phyloP scores from a whole-genome alignment of 345 rosid genomes.

The Corymbia maculata region DNA sequence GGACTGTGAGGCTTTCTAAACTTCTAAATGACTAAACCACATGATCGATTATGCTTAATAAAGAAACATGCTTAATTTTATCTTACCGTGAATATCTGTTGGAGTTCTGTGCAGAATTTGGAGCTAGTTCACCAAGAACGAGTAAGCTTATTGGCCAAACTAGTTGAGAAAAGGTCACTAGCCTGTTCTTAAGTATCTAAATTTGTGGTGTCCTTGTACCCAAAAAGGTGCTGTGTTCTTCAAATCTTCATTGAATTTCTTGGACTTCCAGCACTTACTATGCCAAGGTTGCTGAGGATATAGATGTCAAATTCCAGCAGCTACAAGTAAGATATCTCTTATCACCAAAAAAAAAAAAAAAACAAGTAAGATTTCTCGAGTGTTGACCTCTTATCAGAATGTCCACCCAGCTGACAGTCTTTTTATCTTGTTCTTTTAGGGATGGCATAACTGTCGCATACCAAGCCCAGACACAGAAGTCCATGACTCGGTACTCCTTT shows the following conservation, averaged over 20 bases:
- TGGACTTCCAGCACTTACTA: constrained; percentile 38
- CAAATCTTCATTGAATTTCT: not conserved
- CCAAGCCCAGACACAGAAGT: not conserved
- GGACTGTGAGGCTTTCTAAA: not conserved
- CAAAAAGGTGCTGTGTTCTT: not conserved
- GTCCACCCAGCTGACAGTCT: not conserved
- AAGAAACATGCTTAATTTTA: not conserved
- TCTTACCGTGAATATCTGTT: not conserved
- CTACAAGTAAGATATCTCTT: constrained; percentile 33
- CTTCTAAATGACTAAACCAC: not conserved
- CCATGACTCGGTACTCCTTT: not conserved
- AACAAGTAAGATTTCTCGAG: not conserved
- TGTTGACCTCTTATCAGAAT: not conserved
- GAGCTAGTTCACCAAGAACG: constrained; percentile 59
- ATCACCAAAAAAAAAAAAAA: too few relatives aligned
- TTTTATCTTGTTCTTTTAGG: not conserved
- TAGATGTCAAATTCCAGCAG: constrained; percentile 35
- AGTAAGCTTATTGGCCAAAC: constrained; percentile 32
- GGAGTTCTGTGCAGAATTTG: constrained; percentile 25
- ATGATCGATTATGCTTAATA: not conserved
- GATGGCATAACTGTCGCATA: not conserved
- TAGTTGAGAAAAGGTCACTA: constrained; percentile 40
- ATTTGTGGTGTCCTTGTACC: not conserved
- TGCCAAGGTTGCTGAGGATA: constrained; percentile 33
- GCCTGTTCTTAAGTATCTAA: not conserved